Base-by-base conservation (phyloP, 176 grass and related monocot genomes). In the Sorghum bicolor region DNA sequence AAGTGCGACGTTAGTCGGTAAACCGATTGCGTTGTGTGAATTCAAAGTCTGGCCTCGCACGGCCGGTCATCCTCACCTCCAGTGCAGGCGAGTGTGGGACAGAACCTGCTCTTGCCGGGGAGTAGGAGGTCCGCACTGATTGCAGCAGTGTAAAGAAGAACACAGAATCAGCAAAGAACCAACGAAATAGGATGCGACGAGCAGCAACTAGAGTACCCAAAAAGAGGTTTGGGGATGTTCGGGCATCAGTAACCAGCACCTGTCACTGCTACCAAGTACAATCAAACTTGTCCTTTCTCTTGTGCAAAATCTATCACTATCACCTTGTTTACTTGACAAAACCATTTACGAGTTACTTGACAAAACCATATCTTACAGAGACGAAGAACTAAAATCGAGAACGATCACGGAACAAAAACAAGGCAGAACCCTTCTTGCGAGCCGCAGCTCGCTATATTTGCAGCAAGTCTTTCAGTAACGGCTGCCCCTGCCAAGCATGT, bases 401-500 rank as follows among this genome's bases (percentile, higher is more conserved):
- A 80, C 20, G 29, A 77, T 38, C 58, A 72, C 80, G 67, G 36
- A 86, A 72, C 48, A 22, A 64, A 67, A 72, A 12, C 34, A n/a
- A n/a, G n/a, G n/a, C 63, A 64, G 29, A 33, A 22, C 52, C 74
- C 71, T 64, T 28, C 67, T 41, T 57, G 71, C 32, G n/a, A 79
- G 70, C 19, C 25, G 37, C 44, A 74, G 31, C 53, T 28, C 24
- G 43, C 52, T 65, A 14, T 40, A 43, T 43, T 36, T 33, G 30
- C 43, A n/a, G 14, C 68, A 43, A 6, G 43, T 47, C 45, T 30
- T 81, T 87, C 84, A 88, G 69, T 92, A 87, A 68, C 61, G 77
- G 80, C 74, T 52, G 33, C 88, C 86, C 80, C 74, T 44, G 86
- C 80, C 86, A 65, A 96, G 75, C 93, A 96, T 94, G 37, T 99